Percentiles rank a stretch among this genome's conserved stretches.
phyloP scores from a whole-genome alignment of 768 basidiomycete genomes.

The Auricularia cornea region DNA sequence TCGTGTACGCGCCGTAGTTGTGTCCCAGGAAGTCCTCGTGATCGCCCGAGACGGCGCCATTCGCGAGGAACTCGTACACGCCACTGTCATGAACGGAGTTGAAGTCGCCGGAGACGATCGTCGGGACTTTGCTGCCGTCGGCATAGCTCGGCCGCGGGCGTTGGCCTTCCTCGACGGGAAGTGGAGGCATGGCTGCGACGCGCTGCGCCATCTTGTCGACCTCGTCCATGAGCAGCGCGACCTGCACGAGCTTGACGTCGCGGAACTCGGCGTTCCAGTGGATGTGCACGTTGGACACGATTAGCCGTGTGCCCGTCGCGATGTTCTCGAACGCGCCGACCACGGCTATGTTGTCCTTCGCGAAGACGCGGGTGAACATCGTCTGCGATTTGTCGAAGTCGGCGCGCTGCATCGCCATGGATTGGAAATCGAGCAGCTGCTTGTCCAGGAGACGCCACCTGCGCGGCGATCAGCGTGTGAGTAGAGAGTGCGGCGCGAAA shows the following conservation, averaged over 20 bases:
- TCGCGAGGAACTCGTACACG: constrained; percentile 84
- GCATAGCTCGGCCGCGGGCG: constrained; percentile 48
- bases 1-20: constrained; percentile 85
- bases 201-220: constrained; percentile 79
- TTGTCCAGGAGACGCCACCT: constrained; percentile 93
- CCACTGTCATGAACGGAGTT: constrained; percentile 84
- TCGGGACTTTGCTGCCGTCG: constrained; percentile 83
- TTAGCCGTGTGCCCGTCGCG: constrained; percentile 76
- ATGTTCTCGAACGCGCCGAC: constrained; percentile 81
- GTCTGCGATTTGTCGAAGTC: constrained; percentile 98
- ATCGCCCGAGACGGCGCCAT: constrained; percentile 56
- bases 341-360: constrained; percentile 89
- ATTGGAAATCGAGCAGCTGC: constrained; percentile 87
- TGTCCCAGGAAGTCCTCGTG: constrained; percentile 92
- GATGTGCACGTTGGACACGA: constrained; percentile 87
- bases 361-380: constrained; percentile 98
- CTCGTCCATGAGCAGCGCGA: constrained; percentile 87
- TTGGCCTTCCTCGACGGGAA: constrained; percentile 11
- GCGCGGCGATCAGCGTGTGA: constrained; percentile 4
- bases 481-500: too few relatives aligned
- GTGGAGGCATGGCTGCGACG: constrained; percentile 78
- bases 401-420: constrained; percentile 83
- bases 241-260: constrained; percentile 96
- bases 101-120: constrained; percentile 90
- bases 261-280: constrained; percentile 88